Evolutionary conservation across 2,329 filamentous ascomycete genomes (phyloP).

Genomic region (Macrophomina tecta): DNA sequence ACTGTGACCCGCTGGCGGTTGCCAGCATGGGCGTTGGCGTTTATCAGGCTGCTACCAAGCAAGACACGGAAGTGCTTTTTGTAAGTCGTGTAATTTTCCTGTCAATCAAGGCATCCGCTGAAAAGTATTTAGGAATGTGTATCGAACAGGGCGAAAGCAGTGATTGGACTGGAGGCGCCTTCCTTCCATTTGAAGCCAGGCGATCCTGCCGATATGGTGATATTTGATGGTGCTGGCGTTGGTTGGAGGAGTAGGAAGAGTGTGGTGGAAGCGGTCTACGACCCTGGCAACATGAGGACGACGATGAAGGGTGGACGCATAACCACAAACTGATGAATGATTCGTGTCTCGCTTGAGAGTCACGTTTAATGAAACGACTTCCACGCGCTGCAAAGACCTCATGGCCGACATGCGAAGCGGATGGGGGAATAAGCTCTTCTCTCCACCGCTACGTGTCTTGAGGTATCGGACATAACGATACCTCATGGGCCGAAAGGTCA

Average conservation of each 20-base stretch:
- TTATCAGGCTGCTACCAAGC: conserved; percentile 69
- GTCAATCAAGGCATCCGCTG: conserved; percentile 26
- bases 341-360: background rate
- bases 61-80: conserved; percentile 65
- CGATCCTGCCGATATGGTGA: conserved; percentile 50
- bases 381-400: too few species aligned
- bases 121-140: conserved; percentile 53
- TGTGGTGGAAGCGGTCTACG: conserved; percentile 54
- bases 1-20: conserved; percentile 68
- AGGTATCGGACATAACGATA: too few species aligned
- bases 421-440: too few species aligned
- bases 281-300: conserved; percentile 38
- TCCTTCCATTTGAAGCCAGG: conserved; percentile 41
- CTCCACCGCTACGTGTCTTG: too few species aligned
- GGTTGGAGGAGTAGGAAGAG: conserved; percentile 51
- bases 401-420: too few species aligned
- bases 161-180: conserved; percentile 47
- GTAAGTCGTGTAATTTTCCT: conserved; percentile 47
- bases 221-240: conserved; percentile 46
- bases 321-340: conserved; percentile 14
- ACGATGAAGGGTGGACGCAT: conserved; percentile 33
- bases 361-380: background rate
- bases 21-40: conserved; percentile 69
- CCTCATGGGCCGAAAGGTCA: too few species aligned
- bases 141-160: conserved; percentile 50